Base-by-base conservation (phyloP, 1,284 basidiomycete genomes). In the Marasmius oreades region DNA sequence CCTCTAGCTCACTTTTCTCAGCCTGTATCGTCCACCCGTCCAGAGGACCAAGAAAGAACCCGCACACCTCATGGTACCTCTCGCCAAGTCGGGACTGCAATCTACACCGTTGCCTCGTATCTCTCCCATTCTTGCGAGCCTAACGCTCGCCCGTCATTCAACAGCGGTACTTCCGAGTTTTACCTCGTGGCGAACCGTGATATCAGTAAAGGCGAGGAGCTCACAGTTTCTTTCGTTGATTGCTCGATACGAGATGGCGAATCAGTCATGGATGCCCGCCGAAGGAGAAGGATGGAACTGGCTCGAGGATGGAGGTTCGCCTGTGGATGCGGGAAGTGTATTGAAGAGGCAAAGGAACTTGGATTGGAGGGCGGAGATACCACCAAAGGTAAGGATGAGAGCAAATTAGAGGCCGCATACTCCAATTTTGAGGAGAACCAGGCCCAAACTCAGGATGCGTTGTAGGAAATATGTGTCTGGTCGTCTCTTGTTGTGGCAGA, bases 221-320 rank as follows among this genome's bases (percentile, higher is more conserved):
- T 92, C 53, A 85, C 83, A 14, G 77, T 92, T 59, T 80, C 90
- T 0, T 92, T 81, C 63, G 87, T 91, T 51, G 86, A 91, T 62
- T 80, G 84, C 59, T 70, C 73, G 1, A 78, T 79, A 62, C 79
- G 75, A 55, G 68, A 74, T 3, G 80, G 66, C 42, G 88, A 90
- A 69, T 74, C 76, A 24, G 58, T 66, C 7, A 67, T 72, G 5
- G 82, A 85, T 28, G 81, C 84, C 51, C 76, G 86, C 52, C 75
- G 81, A 48, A 78, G 86, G 51, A 76, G 90, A 59, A 80, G 90
- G 24, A 74, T 77, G 62, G 88, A 90, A 69, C 77, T 92, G 39
- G 87, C 81, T n/a, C 77, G 85, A 44, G 90, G 90, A 36, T 92
- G 90, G 90, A 77, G 79, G 59, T 90, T 92, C 66, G 82, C 85